Evolutionary conservation across 2,329 filamentous ascomycete species (phyloP), one percentile per base, ranked within the genome.

Genomic region (Xylaria hypoxylon): DNA sequence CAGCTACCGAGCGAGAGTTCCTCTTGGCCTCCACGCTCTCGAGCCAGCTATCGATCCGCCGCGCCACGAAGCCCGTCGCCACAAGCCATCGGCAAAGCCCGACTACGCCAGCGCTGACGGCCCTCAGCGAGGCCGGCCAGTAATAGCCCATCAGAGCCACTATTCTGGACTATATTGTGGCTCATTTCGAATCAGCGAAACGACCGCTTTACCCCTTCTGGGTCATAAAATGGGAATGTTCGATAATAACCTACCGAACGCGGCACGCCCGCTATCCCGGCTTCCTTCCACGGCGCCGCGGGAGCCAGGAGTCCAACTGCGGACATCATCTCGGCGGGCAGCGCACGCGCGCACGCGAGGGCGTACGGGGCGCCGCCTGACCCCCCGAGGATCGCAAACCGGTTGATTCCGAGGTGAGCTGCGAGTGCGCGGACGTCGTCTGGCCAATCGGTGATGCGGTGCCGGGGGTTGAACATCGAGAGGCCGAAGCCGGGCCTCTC

Each of bases 401-500:
- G 68, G 10, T 52, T 35, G 11, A 72, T 24, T 1, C 57, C 51
- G 1, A 76, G 65, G 44, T 75, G 70, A 45, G 70, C 70, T 15
- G 74, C 74, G 2, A 76, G 68, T 3, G 70, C 68, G 15, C 70
- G 63, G 10, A 77, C 56, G 24, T 76, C 73, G 7, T 57, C 58
- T 0, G 73, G 70, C 68, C 70, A 77, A 56, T 73, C 73, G 22
- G 65, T 56, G 5, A 77, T 58, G 44, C 59, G 62, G 28, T 69
- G 72, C 24, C 55, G 65, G 2, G 73, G 68, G 47, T 78, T 71
- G 63, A 73, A 75, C 2, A 74, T 76, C 10, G 78, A 80, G 13
- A 73, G 65, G 4, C 76, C 77, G 55, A 75, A 74, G 13, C 78
- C 78, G 3, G 78, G 78, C 22, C 78, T 70, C 45, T 76, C 73